Evolutionary conservation across 768 basidiomycete species (phyloP).

Genomic region (Naganishia friedmannii): DNA sequence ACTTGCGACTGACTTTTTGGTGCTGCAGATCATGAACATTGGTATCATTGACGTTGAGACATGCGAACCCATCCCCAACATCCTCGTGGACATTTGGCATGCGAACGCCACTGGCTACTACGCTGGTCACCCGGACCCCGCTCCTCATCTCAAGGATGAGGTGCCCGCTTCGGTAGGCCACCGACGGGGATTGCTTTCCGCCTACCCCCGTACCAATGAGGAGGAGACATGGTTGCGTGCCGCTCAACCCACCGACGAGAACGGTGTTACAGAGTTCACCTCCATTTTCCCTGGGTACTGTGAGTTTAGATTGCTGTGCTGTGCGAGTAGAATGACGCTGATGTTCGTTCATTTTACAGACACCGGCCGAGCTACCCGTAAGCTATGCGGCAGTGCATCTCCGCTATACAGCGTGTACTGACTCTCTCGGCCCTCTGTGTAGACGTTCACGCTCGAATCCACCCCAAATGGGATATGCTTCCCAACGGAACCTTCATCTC

Average conservation of each 20-base stretch:
- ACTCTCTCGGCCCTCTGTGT: neutral
- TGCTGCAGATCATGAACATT: constrained; percentile 45
- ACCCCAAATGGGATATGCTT: constrained; percentile 31
- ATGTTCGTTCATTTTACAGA: neutral
- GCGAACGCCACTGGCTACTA: constrained; percentile 42
- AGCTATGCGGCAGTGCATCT: constrained; percentile 3
- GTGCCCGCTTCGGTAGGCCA: constrained; percentile 39
- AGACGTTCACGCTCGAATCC: constrained; percentile 31
- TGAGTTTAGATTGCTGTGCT: neutral
- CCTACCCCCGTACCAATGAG: constrained; percentile 46
- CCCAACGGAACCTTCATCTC: constrained; percentile 34
- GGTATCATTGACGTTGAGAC: constrained; percentile 51
- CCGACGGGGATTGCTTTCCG: constrained; percentile 45
- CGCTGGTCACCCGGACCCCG: constrained; percentile 47
- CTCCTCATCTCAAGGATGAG: constrained; percentile 39
- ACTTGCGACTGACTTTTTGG: neutral
- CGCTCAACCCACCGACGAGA: constrained; percentile 49
- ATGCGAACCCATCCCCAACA: constrained; percentile 44
- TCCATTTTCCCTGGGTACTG: constrained; percentile 36
- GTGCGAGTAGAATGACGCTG: neutral
- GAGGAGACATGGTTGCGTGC: constrained; percentile 49
- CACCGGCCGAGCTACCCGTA: constrained; percentile 33
- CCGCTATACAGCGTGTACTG: neutral
- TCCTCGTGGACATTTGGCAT: constrained; percentile 49
- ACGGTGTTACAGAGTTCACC: constrained; percentile 49